Base-by-base conservation (phyloP, 176 grass and related monocot genomes). In the Oropetium thomaeum region DNA sequence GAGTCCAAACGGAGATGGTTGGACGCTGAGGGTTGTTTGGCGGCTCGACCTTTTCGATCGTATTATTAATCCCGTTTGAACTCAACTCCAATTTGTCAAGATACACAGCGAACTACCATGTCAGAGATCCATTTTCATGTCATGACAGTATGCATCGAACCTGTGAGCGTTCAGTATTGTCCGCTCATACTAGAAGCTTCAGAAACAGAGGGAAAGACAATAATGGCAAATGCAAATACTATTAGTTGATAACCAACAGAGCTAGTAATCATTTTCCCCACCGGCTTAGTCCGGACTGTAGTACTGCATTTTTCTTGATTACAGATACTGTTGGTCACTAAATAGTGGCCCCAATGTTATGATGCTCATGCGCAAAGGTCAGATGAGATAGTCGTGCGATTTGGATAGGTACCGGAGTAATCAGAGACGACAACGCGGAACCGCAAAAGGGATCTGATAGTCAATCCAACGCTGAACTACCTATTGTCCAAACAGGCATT, bases 391-490 rank as follows among this genome's bases (percentile, higher is more conserved):
- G 49, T 60, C 51, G 67, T 58, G 59, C 22, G 48, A 23, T 28
- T 34, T 37, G 34, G 41, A 54, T 22, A 41, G 59, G 73, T 23
- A 27, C 74, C 25, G 68, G 42, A 73, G 52, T 59, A 27, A 87
- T 78, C 70, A 35, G 61, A 14, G 38, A 76, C 37, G 67, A 41
- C n/a, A 68, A 83, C 68, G 17, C 17, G 5, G 54, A 68, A 60
- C 80, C 44, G 40, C 0, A 22, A 41, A 41, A 66, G 11, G 40
- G 67, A 78, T 68, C 8, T 67, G 52, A 4, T 0, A 78, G 79
- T 87, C 85, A 82, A 87, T 49, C 60, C 31, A 72, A 66, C 59
- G 20, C 28, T 67, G 32, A 87, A 69, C 85, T 67, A 82, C 73
- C 73, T n/a, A 22, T 58, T 59, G 6, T 2, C n/a, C 29, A 31